A percentile compares a stretch with the other conserved stretches of the same genome.
These are phyloP conservation scores for Penicillium angulare DNA, from an alignment of 495 filamentous ascomycete species.

Conservation along the genomic window DNA sequence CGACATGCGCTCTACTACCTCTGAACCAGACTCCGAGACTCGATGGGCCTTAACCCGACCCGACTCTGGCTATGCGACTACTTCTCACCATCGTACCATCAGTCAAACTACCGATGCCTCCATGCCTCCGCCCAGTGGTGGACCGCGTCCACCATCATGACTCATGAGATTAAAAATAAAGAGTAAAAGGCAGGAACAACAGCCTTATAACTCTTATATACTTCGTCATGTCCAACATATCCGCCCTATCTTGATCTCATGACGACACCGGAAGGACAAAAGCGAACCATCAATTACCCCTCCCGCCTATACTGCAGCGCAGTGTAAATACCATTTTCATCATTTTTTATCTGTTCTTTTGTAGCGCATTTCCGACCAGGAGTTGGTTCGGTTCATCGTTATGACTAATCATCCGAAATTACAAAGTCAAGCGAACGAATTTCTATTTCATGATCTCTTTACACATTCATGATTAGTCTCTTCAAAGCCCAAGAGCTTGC, in stretches of 20 bases:
- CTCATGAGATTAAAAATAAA: not conserved
- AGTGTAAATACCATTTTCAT: conserved; percentile 9
- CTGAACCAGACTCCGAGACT: conserved; percentile 26
- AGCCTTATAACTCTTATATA: not conserved
- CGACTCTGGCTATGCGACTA: conserved; percentile 12
- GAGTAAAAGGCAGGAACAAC: too few species aligned
- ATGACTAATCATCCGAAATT: too few species aligned
- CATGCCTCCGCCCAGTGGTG: conserved; percentile 6
- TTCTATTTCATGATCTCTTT: too few species aligned
- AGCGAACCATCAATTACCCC: not conserved
- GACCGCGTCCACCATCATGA: conserved; percentile 9
- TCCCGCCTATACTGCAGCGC: conserved; percentile 21
- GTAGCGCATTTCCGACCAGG: not conserved
- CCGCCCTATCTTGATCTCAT: not conserved
- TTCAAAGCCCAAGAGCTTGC: too few species aligned
- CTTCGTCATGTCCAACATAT: not conserved
- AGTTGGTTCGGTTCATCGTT: conserved; percentile 1
- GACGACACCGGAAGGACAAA: too few species aligned
- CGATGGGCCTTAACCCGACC: conserved; percentile 15
- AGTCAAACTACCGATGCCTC: conserved; percentile 23
- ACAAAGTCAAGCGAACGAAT: too few species aligned
- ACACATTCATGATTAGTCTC: too few species aligned
- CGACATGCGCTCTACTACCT: conserved; percentile 29
- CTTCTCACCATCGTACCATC: conserved; percentile 24
- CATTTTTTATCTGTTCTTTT: not conserved